Conservation (phyloP, 164 flowering plant species). For the Kalanchoe fedtschenkoi region DNA sequence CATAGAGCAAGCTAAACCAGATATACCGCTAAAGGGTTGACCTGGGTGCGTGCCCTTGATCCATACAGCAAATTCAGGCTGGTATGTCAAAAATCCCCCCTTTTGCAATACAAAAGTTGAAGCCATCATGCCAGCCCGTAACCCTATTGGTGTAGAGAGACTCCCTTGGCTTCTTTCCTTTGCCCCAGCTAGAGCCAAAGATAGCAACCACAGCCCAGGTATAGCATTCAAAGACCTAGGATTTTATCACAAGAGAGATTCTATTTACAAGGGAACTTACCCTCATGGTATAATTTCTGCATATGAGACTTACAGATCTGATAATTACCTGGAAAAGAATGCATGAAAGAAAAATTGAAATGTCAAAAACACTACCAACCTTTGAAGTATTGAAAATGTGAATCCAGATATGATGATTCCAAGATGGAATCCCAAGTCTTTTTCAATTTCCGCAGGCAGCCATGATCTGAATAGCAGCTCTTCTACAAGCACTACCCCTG, state of each 20-base stretch:
- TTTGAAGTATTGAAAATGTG: conserved; percentile 60
- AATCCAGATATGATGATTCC: conserved; percentile 79
- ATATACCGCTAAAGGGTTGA: conserved; percentile 71
- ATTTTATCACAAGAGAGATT: conserved; percentile 7
- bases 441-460: conserved; percentile 78
- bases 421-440: conserved; percentile 61
- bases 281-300: background rate
- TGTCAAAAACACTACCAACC: conserved; percentile 26
- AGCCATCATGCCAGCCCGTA: conserved; percentile 67
- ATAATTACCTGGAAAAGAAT: background rate
- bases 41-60: conserved; percentile 46
- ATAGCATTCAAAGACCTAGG: conserved; percentile 57
- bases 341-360: background rate
- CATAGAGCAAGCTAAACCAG: conserved; percentile 50
- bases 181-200: conserved; percentile 59
- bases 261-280: background rate
- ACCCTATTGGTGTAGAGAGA: conserved; percentile 67
- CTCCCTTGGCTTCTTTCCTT: conserved; percentile 52
- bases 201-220: conserved; percentile 79
- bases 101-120: conserved; percentile 44
- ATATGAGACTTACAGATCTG: background rate
- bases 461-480: conserved; percentile 89
- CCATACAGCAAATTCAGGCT: conserved; percentile 43
- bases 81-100: conserved; percentile 49
- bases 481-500: conserved; percentile 52